These are phyloP conservation scores for Calycina herbarum DNA, from an alignment of 2,329 filamentous ascomycete genomes.

Conservation along the genomic window DNA sequence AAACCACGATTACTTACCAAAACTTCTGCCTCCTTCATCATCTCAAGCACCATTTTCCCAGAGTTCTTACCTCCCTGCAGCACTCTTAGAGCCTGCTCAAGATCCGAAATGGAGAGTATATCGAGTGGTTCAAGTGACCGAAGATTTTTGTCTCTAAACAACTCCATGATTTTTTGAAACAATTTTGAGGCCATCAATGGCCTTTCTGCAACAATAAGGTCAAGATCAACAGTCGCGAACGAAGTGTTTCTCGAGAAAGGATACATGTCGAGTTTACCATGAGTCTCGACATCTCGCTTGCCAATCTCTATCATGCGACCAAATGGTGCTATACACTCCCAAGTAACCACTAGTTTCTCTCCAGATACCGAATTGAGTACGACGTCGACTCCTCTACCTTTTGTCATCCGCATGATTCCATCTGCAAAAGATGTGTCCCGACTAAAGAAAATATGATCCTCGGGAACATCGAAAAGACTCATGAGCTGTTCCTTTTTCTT, in stretches of 20 bases:
- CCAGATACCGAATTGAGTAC: conserved; percentile 31
- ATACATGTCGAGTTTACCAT: not conserved
- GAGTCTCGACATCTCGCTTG: conserved; percentile 32
- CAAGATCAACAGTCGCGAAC: not conserved
- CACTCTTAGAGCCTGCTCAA: too few species aligned
- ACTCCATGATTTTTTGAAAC: too few species aligned
- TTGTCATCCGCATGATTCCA: conserved; percentile 25
- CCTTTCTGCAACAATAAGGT: not conserved
- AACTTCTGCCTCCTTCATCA: too few species aligned
- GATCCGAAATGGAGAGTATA: too few species aligned
- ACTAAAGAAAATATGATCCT: conserved; percentile 10
- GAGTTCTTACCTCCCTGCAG: too few species aligned
- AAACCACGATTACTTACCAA: too few species aligned
- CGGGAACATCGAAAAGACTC: conserved; percentile 18
- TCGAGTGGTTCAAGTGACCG: too few species aligned
- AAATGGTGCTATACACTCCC: conserved; percentile 38
- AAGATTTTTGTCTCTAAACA: too few species aligned
- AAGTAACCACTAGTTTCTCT: conserved; percentile 28
- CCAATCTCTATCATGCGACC: conserved; percentile 44
- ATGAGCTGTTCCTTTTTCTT: conserved; percentile 21
- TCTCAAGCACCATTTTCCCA: too few species aligned
- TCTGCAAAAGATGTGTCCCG: conserved; percentile 25
- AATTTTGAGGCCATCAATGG: too few species aligned
- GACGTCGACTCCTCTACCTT: conserved; percentile 14
- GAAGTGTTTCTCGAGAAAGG: not conserved